Evolutionary conservation across 1,284 basidiomycete species (phyloP), one percentile per base, ranked within the genome.

Genomic region (Violaceomyces palustris): DNA sequence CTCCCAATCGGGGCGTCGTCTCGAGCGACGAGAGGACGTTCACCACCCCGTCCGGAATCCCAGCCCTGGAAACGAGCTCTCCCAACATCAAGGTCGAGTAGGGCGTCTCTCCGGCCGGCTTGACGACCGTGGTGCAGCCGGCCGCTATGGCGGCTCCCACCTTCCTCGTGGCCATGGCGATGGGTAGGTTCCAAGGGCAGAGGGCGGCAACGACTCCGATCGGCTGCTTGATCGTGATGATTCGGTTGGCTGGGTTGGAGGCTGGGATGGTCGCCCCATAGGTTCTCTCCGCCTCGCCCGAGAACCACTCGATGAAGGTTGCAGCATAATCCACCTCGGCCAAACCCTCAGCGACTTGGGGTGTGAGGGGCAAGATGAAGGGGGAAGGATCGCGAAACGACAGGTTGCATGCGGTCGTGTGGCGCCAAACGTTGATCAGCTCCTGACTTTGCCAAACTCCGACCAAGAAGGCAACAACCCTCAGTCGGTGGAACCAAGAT

Each of bases 161-260:
- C 30, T 58, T 58, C 17, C 51, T 21, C 18, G 50, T 55, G 18
- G 56, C 52, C 50, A 59, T 50, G 2, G 45, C 56, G 11, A 61
- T 28, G 4, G 60, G 60, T 34, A 61, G n/a, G n/a, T 63, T 63
- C 60, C 60, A 63, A 6, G 60, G 60, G 22, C 50, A 32, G 17
- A 63, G 23, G 15, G 58, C 50, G 3, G 51, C 56, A 7, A 57
- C 53, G 5, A 52, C 51, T 0, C 56, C 56, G 14, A 54, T 50
- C 14, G 56, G 56, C 32, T 59, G 56, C 18, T 40, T 28, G 15
- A 59, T 50, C 9, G 51, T 55, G 11, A 46, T 37, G 23, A 51
- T 33, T 4, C 53, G 26, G 29, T 47, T 42, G 12, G 32, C 39
- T 0, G 53, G 41, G 18, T 56, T 56, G 9, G 53, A 48, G 1